Evolutionary conservation across 345 rosid species (phyloP), one percentile per base, ranked within the genome.

Genomic region (Erucastrum elatum): DNA sequence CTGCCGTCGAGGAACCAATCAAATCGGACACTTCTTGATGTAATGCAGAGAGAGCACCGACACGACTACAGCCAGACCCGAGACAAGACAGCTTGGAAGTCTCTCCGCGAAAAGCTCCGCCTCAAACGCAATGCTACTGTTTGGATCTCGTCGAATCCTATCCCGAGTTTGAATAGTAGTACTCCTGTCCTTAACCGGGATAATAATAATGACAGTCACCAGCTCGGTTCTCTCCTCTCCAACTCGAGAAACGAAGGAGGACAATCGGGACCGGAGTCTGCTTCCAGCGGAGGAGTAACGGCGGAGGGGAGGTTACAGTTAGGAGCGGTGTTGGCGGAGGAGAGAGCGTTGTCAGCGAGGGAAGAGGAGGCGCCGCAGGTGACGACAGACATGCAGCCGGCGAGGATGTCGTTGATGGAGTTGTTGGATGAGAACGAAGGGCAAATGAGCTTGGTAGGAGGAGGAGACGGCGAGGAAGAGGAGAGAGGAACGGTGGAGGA

Each of bases 331-430:
- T 80, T 89, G 80, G 87, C 87, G 3, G 94, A 90, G 84, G 96
- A 89, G 78, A 85, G 96, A 75, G 78, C 70, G 9, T 33, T 87
- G 77, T 90, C 98, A 0, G 93, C 92, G 0, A 82, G 96, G 76
- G 96, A 80, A 78, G 77, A 25, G 55, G 81, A 72, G 0, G 72
- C 17, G 3, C 5, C 25, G 64, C 7, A 33, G 75, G 55, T 25
- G 56, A 85, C 84, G 75, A 88, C 82, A 79, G 65, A 70, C 49
- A 31, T 56, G 30, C 85, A 75, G 78, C 87, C 86, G 16, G 82
- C 82, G 75, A 88, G 94, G 86, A 89, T 90, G 96, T 93, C 99
- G n/a, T 71, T 95, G 70, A 87, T 93, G 98, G 98, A 95, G 67
- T 83, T 95, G 84, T 61, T 95, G 70, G 99, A 85, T 82, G 99